Evolutionary conservation across 768 basidiomycete species (phyloP).

Genomic region (Lyophyllum atratum): DNA sequence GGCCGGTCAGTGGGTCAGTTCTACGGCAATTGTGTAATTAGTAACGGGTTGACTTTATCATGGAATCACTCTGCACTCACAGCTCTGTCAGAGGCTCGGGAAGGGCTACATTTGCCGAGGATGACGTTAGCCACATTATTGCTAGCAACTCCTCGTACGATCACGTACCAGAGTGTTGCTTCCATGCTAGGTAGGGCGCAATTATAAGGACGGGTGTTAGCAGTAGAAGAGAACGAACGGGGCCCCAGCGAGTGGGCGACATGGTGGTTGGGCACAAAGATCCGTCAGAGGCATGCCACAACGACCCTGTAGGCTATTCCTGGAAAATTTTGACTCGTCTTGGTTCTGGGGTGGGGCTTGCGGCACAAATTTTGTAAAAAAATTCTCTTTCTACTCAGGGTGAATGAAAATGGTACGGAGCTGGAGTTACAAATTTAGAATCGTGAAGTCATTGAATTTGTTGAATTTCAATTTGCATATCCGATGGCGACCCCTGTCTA

Average conservation of each 20-base stretch:
- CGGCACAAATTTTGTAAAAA: no score
- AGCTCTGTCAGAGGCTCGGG: slow-evolving; percentile 55
- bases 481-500: no score
- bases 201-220: slow-evolving; percentile 57
- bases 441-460: no score
- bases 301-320: neutral
- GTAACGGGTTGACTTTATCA: neutral
- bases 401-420: no score
- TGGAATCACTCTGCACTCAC: slow-evolving; percentile 34
- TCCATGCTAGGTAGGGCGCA: slow-evolving; percentile 47
- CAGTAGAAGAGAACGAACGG: slow-evolving; percentile 54
- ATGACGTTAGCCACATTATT: slow-evolving; percentile 3
- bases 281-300: slow-evolving; percentile 3
- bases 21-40: slow-evolving; percentile 21
- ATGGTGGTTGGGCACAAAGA: slow-evolving; percentile 16
- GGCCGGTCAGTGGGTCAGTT: slow-evolving; percentile 50
- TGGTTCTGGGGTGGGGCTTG: no score
- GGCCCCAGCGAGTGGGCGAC: slow-evolving; percentile 49
- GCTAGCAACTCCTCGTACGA: neutral
- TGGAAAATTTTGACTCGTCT: neutral
- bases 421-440: no score
- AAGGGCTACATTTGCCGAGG: slow-evolving; percentile 40
- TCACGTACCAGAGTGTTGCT: slow-evolving; percentile 50
- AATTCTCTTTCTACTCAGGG: no score
- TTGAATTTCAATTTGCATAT: no score